These are phyloP conservation scores for Claviceps monticola DNA, from an alignment of 2,329 filamentous ascomycete species.

Conservation along the genomic window DNA sequence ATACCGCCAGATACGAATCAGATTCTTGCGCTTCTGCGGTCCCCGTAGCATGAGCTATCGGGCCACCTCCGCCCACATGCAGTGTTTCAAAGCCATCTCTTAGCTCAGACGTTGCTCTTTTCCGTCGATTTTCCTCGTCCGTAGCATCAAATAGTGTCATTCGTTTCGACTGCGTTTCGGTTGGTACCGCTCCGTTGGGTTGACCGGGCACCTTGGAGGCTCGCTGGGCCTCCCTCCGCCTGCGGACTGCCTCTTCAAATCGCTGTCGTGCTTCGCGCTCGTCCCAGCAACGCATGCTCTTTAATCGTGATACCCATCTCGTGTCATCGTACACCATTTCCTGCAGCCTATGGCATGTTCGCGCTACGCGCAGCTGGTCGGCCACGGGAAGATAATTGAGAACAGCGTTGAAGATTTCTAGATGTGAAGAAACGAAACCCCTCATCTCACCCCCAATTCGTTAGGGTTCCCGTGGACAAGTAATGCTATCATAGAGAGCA, in stretches of 20 bases:
- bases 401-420: conserved; percentile 77
- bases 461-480: not conserved
- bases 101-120: conserved; percentile 19
- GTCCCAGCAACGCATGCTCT: conserved; percentile 84
- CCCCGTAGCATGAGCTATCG: conserved; percentile 15
- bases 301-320: conserved; percentile 78
- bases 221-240: conserved; percentile 37
- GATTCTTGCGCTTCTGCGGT: conserved; percentile 41
- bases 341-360: conserved; percentile 70
- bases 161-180: conserved; percentile 5
- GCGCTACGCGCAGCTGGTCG: conserved; percentile 76
- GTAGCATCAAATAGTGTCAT: conserved; percentile 62
- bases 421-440: no score
- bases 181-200: conserved; percentile 8
- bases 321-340: conserved; percentile 99
- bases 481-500: not conserved
- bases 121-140: conserved; percentile 47
- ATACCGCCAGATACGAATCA: conserved; percentile 50
- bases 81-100: conserved; percentile 71
- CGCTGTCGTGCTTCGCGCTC: conserved; percentile 70
- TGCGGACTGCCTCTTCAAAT: conserved; percentile 57
- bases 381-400: conserved; percentile 78
- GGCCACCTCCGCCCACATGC: conserved; percentile 29
- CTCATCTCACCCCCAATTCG: no score
- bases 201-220: conserved; percentile 10